Evolutionary conservation across 495 filamentous ascomycete species (phyloP).

Genomic region (Aspergillus coremiiformis): DNA sequence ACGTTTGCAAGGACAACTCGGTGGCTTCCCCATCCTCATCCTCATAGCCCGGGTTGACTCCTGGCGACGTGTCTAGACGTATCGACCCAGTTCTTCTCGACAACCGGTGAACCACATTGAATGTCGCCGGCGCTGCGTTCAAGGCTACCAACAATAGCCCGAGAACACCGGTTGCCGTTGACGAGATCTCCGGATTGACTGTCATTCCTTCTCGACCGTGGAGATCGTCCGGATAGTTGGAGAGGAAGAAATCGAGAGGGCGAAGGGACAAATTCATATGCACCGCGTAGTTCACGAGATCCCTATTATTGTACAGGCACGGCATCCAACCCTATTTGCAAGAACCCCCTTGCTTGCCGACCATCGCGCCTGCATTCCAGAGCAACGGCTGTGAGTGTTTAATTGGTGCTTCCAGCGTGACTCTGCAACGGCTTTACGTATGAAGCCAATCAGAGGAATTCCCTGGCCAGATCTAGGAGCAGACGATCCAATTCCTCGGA

Average conservation of each 20-base stretch:
- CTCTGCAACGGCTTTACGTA: background rate
- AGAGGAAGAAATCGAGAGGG: background rate
- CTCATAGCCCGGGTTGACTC: constrained; percentile 16
- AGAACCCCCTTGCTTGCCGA: background rate
- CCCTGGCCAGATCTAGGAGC: background rate
- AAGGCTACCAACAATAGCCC: background rate
- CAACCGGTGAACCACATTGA: background rate
- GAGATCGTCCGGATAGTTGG: background rate
- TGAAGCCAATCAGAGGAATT: background rate
- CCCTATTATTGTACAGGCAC: background rate
- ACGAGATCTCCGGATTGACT: background rate
- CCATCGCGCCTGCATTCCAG: background rate
- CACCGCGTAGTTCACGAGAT: background rate
- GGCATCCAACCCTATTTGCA: background rate
- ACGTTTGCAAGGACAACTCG: constrained; percentile 7
- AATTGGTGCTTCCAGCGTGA: background rate
- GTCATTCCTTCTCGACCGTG: constrained; percentile 1
- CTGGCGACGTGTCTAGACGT: constrained; percentile 13
- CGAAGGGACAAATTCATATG: background rate
- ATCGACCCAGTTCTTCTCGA: background rate
- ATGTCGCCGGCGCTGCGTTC: background rate
- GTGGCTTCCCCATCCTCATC: constrained; percentile 20
- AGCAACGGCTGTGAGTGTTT: background rate
- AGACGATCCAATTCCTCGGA: background rate
- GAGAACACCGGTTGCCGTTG: background rate